phyloP scores from a whole-genome alignment of 345 rosid genomes.

The rapeseed (Brassica napus) region Da-Ae NC_063434.1:23004501-23005000 shows the following conservation, averaged over 20 bases:
- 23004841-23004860: constrained; percentile 47
- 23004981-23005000: neutral
- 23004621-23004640: constrained; percentile 39
- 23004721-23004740: constrained; percentile 21
- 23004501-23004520: constrained; percentile 46
- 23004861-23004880: constrained; percentile 53
- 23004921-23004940: neutral
- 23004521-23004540: constrained; percentile 50
- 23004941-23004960: neutral
- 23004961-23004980: neutral
- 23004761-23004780: neutral
- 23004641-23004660: constrained; percentile 18
- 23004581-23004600: neutral
- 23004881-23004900: constrained; percentile 50
- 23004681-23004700: constrained; percentile 14
- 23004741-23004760: constrained; percentile 37
- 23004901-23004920: constrained; percentile 30
- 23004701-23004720: constrained; percentile 42
- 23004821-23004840: constrained; percentile 43
- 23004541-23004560: constrained; percentile 58
- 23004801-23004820: constrained; percentile 53
- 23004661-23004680: neutral
- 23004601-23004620: constrained; percentile 31
- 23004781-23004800: constrained; percentile 40
- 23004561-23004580: constrained; percentile 49